phyloP scores from a whole-genome alignment of 306 rosid species.

The Carpinus viminea region DNA sequence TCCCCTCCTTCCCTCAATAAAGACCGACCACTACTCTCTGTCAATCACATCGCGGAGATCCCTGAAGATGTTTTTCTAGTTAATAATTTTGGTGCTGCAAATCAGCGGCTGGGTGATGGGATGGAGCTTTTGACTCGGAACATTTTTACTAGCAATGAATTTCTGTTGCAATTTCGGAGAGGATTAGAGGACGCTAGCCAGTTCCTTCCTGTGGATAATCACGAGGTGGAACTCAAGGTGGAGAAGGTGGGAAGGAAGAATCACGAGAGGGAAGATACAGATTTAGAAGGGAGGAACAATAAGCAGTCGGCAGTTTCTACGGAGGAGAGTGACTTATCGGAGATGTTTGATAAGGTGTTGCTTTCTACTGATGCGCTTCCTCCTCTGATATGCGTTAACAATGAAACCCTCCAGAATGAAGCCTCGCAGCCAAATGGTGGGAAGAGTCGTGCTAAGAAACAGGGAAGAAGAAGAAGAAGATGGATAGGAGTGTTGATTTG shows the following conservation, averaged over 20 bases:
- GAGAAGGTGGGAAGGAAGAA: conserved; percentile 31
- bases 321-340: conserved; percentile 35
- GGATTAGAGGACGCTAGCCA: background rate
- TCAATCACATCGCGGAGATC: conserved; percentile 10
- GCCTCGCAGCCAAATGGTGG: background rate
- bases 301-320: conserved; percentile 25
- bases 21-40: conserved; percentile 17
- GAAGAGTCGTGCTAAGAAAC: conserved; percentile 27
- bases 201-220: background rate
- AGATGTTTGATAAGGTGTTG: conserved; percentile 43
- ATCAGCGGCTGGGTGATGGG: background rate
- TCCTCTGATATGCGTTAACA: background rate
- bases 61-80: conserved; percentile 31
- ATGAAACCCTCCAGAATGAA: conserved; percentile 17
- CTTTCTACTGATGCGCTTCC: conserved; percentile 14
- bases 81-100: conserved; percentile 39
- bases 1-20: background rate
- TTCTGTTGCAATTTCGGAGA: background rate
- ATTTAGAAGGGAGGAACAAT: conserved; percentile 11
- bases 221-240: background rate
- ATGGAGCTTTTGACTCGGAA: background rate
- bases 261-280: conserved; percentile 37
- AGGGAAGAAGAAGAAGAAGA: conserved; percentile 40
- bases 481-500: conserved; percentile 29
- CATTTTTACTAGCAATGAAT: background rate